Evolutionary conservation across 345 rosid genomes (phyloP).

Genomic region (Crucihimalaya himalaica): DNA sequence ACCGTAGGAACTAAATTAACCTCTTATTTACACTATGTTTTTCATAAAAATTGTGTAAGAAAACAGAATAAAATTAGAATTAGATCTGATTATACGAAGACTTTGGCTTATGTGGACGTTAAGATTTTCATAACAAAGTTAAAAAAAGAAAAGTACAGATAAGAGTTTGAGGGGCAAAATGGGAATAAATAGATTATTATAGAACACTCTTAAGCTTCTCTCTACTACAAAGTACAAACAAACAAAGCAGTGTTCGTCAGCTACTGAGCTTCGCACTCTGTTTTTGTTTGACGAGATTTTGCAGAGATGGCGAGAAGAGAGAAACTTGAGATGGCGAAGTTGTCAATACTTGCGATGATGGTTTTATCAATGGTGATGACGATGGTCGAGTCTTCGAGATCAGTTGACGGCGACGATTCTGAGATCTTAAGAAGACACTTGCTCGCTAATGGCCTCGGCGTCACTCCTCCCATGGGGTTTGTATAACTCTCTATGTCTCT

Average conservation of each 20-base stretch:
- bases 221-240: constrained; percentile 16
- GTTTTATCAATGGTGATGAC: constrained; percentile 28
- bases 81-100: neutral
- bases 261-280: neutral
- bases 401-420: constrained; percentile 22
- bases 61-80: neutral
- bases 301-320: constrained; percentile 29
- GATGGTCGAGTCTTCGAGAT: constrained; percentile 33
- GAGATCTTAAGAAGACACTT: constrained; percentile 49
- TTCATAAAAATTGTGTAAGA: neutral
- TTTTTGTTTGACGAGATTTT: constrained; percentile 12
- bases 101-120: neutral
- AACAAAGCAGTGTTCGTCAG: constrained; percentile 11
- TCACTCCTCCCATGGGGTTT: constrained; percentile 85
- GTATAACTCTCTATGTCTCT: constrained; percentile 11
- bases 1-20: neutral
- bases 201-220: constrained; percentile 22
- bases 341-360: neutral
- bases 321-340: constrained; percentile 14
- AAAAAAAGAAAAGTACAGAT: neutral
- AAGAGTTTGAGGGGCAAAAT: constrained; percentile 15
- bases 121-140: neutral
- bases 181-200: neutral
- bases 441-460: constrained; percentile 62
- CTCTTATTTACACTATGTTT: neutral